These are phyloP conservation scores for Ulota crispa DNA, from an alignment of 225 moss, liverwort and hornwort genomes.

Conservation along the genomic window DNA sequence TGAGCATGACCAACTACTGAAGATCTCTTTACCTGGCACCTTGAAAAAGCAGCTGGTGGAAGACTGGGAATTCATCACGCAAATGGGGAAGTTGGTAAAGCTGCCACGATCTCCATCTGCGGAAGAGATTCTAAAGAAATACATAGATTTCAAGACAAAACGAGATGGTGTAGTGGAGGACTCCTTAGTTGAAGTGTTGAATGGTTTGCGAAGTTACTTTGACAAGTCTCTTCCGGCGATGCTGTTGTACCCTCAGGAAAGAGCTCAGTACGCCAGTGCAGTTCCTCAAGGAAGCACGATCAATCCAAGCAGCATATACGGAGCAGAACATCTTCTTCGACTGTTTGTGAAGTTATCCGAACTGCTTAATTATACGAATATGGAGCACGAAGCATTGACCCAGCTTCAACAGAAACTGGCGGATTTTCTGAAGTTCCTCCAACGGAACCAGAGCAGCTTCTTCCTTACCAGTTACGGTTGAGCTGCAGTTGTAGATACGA, in stretches of 20 bases:
- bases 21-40: slow-evolving; percentile 77
- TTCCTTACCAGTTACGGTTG: slow-evolving; percentile 76
- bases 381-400: slow-evolving; percentile 84
- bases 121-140: slow-evolving; percentile 84
- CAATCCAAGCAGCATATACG: slow-evolving; percentile 71
- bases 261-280: slow-evolving; percentile 73
- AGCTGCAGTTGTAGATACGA: slow-evolving; percentile 28
- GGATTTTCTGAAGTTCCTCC: slow-evolving; percentile 92
- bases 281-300: slow-evolving; percentile 65
- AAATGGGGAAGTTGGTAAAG: slow-evolving; percentile 76
- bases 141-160: slow-evolving; percentile 82
- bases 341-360: slow-evolving; percentile 94
- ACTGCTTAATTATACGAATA: slow-evolving; percentile 75
- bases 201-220: slow-evolving; percentile 82
- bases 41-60: slow-evolving; percentile 94
- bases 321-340: slow-evolving; percentile 88
- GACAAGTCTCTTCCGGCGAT: slow-evolving; percentile 88
- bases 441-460: slow-evolving; percentile 79
- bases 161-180: slow-evolving; percentile 75
- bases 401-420: slow-evolving; percentile 81
- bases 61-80: slow-evolving; percentile 84
- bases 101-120: slow-evolving; percentile 85
- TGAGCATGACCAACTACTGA: slow-evolving; percentile 72
- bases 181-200: slow-evolving; percentile 72
- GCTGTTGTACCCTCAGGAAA: slow-evolving; percentile 89